Base-by-base conservation (phyloP, 805 yeast genomes). In the Lipomyces yamanashiensis region DNA sequence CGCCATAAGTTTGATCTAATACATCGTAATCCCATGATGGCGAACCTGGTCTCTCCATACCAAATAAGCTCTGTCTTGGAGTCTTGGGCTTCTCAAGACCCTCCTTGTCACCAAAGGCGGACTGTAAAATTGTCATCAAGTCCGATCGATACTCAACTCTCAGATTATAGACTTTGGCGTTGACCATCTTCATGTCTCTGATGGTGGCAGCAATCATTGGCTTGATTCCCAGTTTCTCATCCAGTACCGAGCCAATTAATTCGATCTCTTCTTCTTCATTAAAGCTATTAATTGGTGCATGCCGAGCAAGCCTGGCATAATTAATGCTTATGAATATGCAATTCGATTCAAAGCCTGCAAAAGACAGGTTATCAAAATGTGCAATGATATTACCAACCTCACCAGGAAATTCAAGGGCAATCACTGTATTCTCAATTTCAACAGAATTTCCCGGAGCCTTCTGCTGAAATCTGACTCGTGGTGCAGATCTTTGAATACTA, bases 121-220 rank as follows among this genome's bases (percentile, higher is more conserved):
- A 33, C 12, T 34, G 84, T 52, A 86, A 76, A 21, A 82, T 62
- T 5, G 76, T 65, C 17, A 88, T 62, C 88, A 92, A 84, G 28
- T 77, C 74, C 0, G 92, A 84, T 68, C 85, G 82, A 68, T 88
- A 89, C 47, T 86, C 84, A 1, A 87, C 7, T 5, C 76, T 67
- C 12, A 84, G 59, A 62, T 86, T 84, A 41, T 83, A 77, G 23
- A 87, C 65, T 50, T 79, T 77, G 1, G 85, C 68, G 34, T 81
- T 83, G 6, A 81, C 57, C 2, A 72, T 73, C 10, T 77, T 75
- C 6, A 75, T 76, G 9, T 75, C 70, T 34, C 74, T 75, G 4
- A 77, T 66, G 54, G 79, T 80, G 15, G 81, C 59, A 1, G 80
- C 79, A 0, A 84, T 64, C 60, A 80, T 72, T 1, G 85, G 85